A percentile compares a stretch with the other conserved stretches of the same genome.
phyloP scores from a whole-genome alignment of 2,329 filamentous ascomycete genomes.

The Colletotrichum lupini region DNA sequence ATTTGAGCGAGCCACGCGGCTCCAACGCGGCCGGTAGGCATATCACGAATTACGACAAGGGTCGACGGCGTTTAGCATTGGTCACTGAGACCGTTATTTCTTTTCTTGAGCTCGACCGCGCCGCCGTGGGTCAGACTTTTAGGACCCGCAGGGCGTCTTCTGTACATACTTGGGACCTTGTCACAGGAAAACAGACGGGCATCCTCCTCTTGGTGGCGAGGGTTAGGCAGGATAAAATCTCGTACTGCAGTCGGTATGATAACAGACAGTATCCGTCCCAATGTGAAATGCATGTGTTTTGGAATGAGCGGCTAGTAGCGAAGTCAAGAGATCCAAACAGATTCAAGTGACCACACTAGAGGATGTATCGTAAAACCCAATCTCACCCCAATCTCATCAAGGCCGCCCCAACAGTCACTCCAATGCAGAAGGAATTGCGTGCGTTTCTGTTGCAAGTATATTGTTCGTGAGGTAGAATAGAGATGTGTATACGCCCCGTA shows the following conservation, averaged over 20 bases:
- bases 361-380: no score
- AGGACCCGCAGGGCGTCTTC: background rate
- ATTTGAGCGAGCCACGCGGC: background rate
- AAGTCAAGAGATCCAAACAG: no score
- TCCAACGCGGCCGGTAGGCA: background rate
- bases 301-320: no score
- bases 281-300: background rate
- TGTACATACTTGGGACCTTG: conserved; percentile 11
- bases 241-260: background rate
- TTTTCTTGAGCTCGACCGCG: background rate
- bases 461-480: background rate
- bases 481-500: conserved; percentile 30
- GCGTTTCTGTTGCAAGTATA: background rate
- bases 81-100: background rate
- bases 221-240: background rate
- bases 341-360: no score
- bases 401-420: background rate
- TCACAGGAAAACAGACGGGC: background rate
- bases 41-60: conserved; percentile 32
- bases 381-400: rapidly evolving
- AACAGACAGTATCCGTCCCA: no score
- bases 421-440: background rate
- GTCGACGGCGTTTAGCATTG: conserved; percentile 32
- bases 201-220: background rate
- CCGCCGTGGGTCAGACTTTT: background rate